Conservation (phyloP, 169 alveolate species). For the Plasmodium ovale region DNA sequence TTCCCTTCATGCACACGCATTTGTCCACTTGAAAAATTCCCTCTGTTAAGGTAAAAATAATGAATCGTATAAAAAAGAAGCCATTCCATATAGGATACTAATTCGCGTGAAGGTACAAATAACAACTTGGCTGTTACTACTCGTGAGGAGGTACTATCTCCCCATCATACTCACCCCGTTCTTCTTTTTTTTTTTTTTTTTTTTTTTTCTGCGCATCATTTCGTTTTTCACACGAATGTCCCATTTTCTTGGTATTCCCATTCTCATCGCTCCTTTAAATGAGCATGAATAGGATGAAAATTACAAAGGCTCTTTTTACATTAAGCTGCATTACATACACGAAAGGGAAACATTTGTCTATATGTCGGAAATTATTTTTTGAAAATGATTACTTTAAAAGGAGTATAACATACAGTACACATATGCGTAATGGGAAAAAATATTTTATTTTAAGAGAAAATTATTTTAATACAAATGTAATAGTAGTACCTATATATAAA, state of each 20-base stretch:
- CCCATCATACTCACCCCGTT: too few species aligned
- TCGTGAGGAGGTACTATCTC: too few species aligned
- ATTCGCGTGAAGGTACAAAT: too few species aligned
- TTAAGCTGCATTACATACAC: slow-evolving; percentile 17
- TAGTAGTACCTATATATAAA: slow-evolving; percentile 41
- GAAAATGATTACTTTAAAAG: slow-evolving; percentile 21
- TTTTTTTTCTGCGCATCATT: neutral
- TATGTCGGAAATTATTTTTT: slow-evolving; percentile 27
- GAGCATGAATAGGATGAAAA: slow-evolving; percentile 43
- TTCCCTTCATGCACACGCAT: too few species aligned
- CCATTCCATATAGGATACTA: too few species aligned
- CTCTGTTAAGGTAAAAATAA: too few species aligned
- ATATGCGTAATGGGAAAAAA: slow-evolving; percentile 7
- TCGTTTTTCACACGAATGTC: neutral
- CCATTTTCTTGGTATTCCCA: too few species aligned
- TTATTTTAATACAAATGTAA: slow-evolving; percentile 29
- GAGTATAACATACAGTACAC: neutral
- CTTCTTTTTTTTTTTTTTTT: too few species aligned
- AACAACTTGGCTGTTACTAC: too few species aligned
- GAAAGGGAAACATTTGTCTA: neutral
- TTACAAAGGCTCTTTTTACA: slow-evolving; percentile 5
- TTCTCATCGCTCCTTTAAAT: too few species aligned
- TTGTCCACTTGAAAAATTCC: too few species aligned
- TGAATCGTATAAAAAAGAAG: too few species aligned
- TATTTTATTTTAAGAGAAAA: slow-evolving; percentile 23